Conservation (phyloP, 1,284 basidiomycete genomes). For the Ustilago bromivora region DNA sequence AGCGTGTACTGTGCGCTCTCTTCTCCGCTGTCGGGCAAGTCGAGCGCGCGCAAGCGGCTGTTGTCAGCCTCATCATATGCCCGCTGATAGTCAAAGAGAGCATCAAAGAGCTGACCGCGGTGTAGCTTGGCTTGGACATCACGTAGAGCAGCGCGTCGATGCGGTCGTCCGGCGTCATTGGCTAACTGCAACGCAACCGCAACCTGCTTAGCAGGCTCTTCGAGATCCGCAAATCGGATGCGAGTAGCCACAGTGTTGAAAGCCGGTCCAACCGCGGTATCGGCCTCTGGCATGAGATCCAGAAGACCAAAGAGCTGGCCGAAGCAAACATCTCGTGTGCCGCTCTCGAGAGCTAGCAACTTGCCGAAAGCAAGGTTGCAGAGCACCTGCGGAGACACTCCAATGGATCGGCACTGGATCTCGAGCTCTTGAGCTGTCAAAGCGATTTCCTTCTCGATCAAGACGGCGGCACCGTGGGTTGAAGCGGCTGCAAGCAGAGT, state of each 20-base stretch:
- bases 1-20: slow-evolving; percentile 57
- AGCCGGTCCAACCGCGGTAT: slow-evolving; percentile 59
- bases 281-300: slow-evolving; percentile 50
- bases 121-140: slow-evolving; percentile 40
- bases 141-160: slow-evolving; percentile 60
- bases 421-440: slow-evolving; percentile 28
- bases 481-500: slow-evolving; percentile 11
- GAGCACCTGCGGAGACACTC: slow-evolving; percentile 57
- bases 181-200: slow-evolving; percentile 42
- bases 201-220: slow-evolving; percentile 14
- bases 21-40: slow-evolving; percentile 13
- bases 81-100: slow-evolving; percentile 63
- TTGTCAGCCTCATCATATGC: slow-evolving; percentile 21
- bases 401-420: slow-evolving; percentile 27
- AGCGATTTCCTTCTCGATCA: slow-evolving; percentile 19
- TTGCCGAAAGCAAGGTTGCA: slow-evolving; percentile 60
- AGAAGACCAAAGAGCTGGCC: slow-evolving; percentile 63
- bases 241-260: slow-evolving; percentile 65
- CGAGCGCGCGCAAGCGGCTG: slow-evolving; percentile 10
- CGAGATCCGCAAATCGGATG: slow-evolving; percentile 31
- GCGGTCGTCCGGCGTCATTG: slow-evolving; percentile 54
- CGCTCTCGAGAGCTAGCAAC: slow-evolving; percentile 49
- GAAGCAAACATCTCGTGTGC: slow-evolving; percentile 57
- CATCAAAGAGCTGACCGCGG: slow-evolving; percentile 53
- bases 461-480: slow-evolving; percentile 12